Percentiles rank a stretch among this genome's conserved stretches.
Conservation (phyloP, 148 eudicot species). For the Talinum fruticosum region DNA sequence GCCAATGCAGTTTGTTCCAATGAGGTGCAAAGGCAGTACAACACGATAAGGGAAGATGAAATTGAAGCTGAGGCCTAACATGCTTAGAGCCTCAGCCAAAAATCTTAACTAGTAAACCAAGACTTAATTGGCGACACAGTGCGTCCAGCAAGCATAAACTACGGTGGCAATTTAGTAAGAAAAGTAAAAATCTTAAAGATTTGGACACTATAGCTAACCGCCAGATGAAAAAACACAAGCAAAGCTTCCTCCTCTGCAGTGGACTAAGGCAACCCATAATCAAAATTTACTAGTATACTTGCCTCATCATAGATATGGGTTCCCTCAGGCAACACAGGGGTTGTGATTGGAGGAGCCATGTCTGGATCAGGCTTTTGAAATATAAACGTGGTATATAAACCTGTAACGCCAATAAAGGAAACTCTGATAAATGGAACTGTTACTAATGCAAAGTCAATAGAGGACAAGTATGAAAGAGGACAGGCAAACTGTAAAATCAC, state of each 20-base stretch:
- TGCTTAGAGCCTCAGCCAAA: not conserved
- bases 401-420: slow-evolving; percentile 40
- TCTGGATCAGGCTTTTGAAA: slow-evolving; percentile 98
- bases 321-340: slow-evolving; percentile 67
- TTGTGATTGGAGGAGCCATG: slow-evolving; percentile 83
- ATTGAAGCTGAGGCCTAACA: not conserved
- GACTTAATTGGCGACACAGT: not conserved
- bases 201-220: not conserved
- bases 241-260: not conserved
- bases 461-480: not conserved
- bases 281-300: slow-evolving; percentile 26
- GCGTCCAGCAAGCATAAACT: not conserved
- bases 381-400: slow-evolving; percentile 79
- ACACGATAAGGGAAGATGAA: not conserved
- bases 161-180: not conserved
- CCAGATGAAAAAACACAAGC: not conserved
- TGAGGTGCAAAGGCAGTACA: not conserved
- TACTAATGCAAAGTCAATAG: not conserved
- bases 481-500: slow-evolving; percentile 32
- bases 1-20: not conserved
- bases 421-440: slow-evolving; percentile 7
- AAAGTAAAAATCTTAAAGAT: not conserved
- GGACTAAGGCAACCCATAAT: not conserved
- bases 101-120: not conserved
- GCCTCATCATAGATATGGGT: slow-evolving; percentile 69